These are phyloP conservation scores for Ceratonia siliqua DNA, from an alignment of 306 rosid species.

Conservation along the genomic window DNA sequence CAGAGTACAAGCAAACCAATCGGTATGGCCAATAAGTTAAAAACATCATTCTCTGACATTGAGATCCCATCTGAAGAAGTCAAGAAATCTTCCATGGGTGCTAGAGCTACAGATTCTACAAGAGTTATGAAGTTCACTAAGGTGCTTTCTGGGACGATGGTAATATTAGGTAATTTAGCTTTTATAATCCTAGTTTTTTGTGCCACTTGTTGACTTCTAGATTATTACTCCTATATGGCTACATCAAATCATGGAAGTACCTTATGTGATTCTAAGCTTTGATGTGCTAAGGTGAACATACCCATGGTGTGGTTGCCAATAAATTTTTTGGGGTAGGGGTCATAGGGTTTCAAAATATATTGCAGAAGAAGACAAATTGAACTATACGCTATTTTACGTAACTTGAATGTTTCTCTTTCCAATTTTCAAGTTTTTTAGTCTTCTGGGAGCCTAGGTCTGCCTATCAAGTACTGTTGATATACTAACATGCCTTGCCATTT, in stretches of 20 bases:
- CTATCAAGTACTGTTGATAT: not conserved
- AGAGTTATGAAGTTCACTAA: slow-evolving; percentile 82
- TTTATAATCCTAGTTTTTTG: not conserved
- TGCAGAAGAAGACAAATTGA: not conserved
- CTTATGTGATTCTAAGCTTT: not conserved
- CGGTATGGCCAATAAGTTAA: slow-evolving; percentile 42
- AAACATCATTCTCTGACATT: slow-evolving; percentile 34
- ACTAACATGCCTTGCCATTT: not conserved
- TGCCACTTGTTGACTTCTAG: slow-evolving; percentile 2
- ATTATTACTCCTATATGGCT: slow-evolving; percentile 3
- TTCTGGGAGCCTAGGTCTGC: not conserved
- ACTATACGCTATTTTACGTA: not conserved
- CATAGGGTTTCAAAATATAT: not conserved
- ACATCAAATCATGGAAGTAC: not conserved
- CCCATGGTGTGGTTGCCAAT: not conserved
- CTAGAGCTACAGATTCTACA: slow-evolving; percentile 83
- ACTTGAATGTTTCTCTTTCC: not conserved
- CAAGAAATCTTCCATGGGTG: slow-evolving; percentile 56
- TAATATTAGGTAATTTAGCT: slow-evolving; percentile 57
- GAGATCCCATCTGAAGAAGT: slow-evolving; percentile 53
- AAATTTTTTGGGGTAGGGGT: not conserved
- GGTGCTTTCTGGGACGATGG: slow-evolving; percentile 73
- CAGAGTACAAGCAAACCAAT: slow-evolving; percentile 46
- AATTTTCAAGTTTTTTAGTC: not conserved
- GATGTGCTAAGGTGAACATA: not conserved